Percentiles rank a stretch among this genome's conserved stretches.
Evolutionary conservation across 495 filamentous ascomycete species (phyloP).

Genomic region (Talaromyces proteolyticus): DNA sequence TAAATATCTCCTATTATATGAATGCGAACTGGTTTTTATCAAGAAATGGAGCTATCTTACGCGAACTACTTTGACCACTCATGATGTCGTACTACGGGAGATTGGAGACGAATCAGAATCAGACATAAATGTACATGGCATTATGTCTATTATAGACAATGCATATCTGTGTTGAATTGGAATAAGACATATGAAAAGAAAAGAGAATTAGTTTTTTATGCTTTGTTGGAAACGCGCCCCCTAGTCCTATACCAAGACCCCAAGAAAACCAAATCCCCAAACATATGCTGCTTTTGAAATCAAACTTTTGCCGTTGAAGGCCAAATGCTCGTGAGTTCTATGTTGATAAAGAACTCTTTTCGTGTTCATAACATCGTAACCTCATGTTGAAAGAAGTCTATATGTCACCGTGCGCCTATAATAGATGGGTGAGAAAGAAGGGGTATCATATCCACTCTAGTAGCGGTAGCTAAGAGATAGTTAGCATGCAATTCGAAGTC

Average conservation of each 20-base stretch:
- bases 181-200: not conserved
- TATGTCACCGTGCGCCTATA: conserved; percentile 34
- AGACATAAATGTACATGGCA: too few relatives aligned
- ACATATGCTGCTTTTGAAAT: conserved; percentile 36
- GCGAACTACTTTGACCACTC: too few relatives aligned
- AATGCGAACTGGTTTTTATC: too few relatives aligned
- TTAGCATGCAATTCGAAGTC: conserved; percentile 4
- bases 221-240: not conserved
- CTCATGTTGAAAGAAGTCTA: conserved; percentile 57
- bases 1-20: too few relatives aligned
- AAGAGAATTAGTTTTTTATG: not conserved
- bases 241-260: not conserved
- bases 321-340: conserved; percentile 50
- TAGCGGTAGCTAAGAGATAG: conserved; percentile 41
- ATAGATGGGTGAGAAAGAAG: conserved; percentile 20
- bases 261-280: conserved; percentile 22
- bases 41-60: too few relatives aligned
- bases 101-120: too few relatives aligned
- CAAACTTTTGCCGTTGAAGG: conserved; percentile 54
- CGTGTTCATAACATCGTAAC: conserved; percentile 56
- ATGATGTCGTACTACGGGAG: too few relatives aligned
- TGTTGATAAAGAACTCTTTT: conserved; percentile 42
- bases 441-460: conserved; percentile 26
- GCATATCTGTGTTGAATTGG: not conserved
- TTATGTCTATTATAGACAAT: too few relatives aligned